Conservation (phyloP, 106 monocot genomes). For the Apostasia ramifera region DNA sequence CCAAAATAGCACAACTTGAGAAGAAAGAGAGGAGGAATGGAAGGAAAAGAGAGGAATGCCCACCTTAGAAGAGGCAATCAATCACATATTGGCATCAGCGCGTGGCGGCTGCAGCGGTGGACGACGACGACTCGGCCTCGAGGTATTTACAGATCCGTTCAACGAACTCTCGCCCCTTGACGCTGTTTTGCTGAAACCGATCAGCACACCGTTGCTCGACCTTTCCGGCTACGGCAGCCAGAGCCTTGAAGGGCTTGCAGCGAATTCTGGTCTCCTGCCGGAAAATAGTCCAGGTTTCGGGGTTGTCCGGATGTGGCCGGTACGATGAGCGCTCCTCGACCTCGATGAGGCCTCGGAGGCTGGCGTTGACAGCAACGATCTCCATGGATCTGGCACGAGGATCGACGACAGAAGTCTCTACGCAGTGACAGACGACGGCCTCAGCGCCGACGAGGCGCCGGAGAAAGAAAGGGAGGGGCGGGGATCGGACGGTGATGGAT, state of each 20-base stretch:
- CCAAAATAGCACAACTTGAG: no score
- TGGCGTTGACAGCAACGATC: conserved; percentile 67
- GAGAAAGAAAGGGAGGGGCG: conserved; percentile 76
- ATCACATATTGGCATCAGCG: neutral
- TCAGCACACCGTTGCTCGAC: conserved; percentile 92
- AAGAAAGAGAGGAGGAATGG: no score
- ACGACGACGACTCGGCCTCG: conserved; percentile 44
- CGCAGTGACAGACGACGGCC: conserved; percentile 73
- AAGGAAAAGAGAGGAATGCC: no score
- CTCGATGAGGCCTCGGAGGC: conserved; percentile 63
- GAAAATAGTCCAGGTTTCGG: conserved; percentile 66
- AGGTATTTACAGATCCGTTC: conserved; percentile 81
- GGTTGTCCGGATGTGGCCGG: conserved; percentile 61
- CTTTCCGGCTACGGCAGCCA: conserved; percentile 80
- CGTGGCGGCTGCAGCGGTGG: conserved; percentile 13
- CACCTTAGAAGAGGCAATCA: neutral
- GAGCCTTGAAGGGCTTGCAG: conserved; percentile 72
- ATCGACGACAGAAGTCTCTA: conserved; percentile 76
- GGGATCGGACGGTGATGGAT: conserved; percentile 82
- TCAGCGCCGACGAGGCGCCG: conserved; percentile 51
- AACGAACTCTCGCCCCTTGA: conserved; percentile 82
- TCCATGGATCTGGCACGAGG: conserved; percentile 59
- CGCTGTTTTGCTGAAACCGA: conserved; percentile 83
- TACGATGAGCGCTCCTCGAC: conserved; percentile 88
- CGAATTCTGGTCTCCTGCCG: conserved; percentile 89